Evolutionary conservation across 805 yeast genomes (phyloP), one percentile per base, ranked within the genome.

Genomic region (Wickerhamiella sergipiensis): DNA sequence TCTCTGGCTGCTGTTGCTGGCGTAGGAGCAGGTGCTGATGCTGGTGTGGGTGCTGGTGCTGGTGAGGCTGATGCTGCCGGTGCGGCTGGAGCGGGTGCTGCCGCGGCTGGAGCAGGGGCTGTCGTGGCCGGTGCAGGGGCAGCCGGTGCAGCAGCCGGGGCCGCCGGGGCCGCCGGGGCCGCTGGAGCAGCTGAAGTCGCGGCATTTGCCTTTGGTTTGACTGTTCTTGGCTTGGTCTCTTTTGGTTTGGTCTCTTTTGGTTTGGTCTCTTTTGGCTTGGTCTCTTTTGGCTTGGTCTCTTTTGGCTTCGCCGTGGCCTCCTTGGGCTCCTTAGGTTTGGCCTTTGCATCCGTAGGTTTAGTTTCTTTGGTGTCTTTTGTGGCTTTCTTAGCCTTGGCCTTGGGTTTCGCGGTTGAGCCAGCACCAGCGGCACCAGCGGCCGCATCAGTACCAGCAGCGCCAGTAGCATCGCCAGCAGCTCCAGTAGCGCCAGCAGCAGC

Each of bases 261-360:
- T 45, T n/a, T 15, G 7, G 50, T 17, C 17, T 46, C n/a, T 40
- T 40, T 38, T 33, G 43, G 21, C 15, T 53, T 46, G 12, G 48
- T 12, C 24, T 54, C 53, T 23, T 46, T 38, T 5, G 18, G 7
- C 24, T 42, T 44, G 33, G 48, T n/a, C 12, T 43, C 18, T 19
- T 36, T 21, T 29, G 47, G 49, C 8, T 22, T 47, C 13, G 29
- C 17, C 6, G 7, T 19, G 12, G n/a, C 21, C n/a, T 15, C 15
- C 18, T 23, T 36, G 36, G 36, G 3, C 42, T 21, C 21, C 26
- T 47, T 29, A 12, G 45, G 36, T 24, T 47, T 45, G 26, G 39
- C 36, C 43, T 45, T 51, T n/a, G 47, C 18, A 33, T 47, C 46
- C 38, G 47, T 29, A 10, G 47, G 46, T 13, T 39, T 48, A 24